Percentiles rank a stretch among this genome's conserved stretches.
Conservation (phyloP, 305 asterid species). For the Lippia alba region DNA sequence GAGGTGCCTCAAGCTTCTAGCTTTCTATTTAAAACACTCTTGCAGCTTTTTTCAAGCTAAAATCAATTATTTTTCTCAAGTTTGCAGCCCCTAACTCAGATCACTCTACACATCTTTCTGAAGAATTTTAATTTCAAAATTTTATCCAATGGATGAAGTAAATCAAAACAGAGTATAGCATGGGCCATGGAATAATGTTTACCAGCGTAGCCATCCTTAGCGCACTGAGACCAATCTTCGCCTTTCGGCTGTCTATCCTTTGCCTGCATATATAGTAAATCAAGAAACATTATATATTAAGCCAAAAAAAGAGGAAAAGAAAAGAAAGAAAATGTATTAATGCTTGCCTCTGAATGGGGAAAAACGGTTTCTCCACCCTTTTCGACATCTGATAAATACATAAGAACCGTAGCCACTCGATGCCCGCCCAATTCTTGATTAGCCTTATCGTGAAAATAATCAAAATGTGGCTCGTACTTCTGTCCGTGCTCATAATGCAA, state of each 20-base stretch:
- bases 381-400: constrained; percentile 75
- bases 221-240: constrained; percentile 82
- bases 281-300: neutral
- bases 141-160: neutral
- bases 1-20: no score
- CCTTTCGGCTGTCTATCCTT: constrained; percentile 62
- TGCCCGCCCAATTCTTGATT: constrained; percentile 89
- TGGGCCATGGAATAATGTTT: constrained; percentile 3
- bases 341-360: constrained; percentile 67
- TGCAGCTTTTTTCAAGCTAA: no score
- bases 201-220: constrained; percentile 88
- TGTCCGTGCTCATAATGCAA: constrained; percentile 87
- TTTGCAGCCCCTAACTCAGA: no score
- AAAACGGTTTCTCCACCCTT: constrained; percentile 91
- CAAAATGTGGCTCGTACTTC: constrained; percentile 88
- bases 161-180: neutral
- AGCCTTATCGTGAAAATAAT: constrained; percentile 72
- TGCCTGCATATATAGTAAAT: constrained; percentile 39
- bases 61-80: no score
- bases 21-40: no score
- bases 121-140: neutral
- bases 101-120: no score
- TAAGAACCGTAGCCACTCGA: constrained; percentile 87
- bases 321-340: neutral
- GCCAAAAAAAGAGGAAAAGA: neutral